A percentile compares a stretch with the other conserved stretches of the same genome.
Evolutionary conservation across 768 basidiomycete genomes (phyloP).

Genomic region (Trametes cinnabarina): DNA sequence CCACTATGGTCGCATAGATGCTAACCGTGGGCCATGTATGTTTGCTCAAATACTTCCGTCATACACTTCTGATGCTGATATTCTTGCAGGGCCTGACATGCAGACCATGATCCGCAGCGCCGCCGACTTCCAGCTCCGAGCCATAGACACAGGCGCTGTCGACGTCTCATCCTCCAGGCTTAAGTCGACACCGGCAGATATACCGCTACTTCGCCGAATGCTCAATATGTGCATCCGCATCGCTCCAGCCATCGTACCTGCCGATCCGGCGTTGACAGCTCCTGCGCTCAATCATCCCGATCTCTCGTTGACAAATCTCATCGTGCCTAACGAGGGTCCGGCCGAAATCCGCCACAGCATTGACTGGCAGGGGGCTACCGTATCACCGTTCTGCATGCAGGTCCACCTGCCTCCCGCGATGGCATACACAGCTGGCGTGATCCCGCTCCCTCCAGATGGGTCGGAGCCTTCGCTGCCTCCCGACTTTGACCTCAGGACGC

Average conservation of each 20-base stretch:
- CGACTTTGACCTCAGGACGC: not conserved
- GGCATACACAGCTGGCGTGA: not conserved
- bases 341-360: not conserved
- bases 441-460: not conserved
- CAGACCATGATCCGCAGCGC: conserved; percentile 7
- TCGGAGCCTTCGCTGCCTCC: not conserved
- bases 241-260: conserved; percentile 2
- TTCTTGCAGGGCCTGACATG: conserved; percentile 8
- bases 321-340: not conserved
- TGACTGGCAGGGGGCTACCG: conserved; percentile 8
- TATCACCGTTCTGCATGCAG: conserved; percentile 1
- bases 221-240: conserved; percentile 8
- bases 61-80: not conserved
- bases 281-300: conserved; percentile 14
- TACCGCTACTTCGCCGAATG: not conserved
- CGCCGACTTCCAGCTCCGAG: conserved; percentile 1
- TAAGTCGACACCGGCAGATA: not conserved
- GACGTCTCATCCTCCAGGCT: not conserved
- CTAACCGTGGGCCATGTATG: conserved; percentile 5
- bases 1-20: not conserved
- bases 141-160: not conserved
- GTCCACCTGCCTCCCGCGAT: not conserved
- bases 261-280: not conserved
- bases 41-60: not conserved
- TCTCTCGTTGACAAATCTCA: not conserved